Base-by-base conservation (phyloP, 75 land plant species). In the Sequoiadendron giganteum region DNA sequence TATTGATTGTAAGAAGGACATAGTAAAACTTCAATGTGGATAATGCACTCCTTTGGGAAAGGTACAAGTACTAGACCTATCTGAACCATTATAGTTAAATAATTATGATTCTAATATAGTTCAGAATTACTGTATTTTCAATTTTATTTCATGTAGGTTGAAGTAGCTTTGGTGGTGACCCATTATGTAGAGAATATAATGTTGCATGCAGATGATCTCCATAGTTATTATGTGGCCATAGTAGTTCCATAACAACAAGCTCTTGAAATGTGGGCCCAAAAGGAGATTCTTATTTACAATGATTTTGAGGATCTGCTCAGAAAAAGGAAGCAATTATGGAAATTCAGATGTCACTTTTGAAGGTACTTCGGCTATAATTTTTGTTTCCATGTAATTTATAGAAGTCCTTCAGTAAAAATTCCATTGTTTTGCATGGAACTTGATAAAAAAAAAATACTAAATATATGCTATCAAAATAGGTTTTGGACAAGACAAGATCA, bases 11-110 rank as follows among this genome's bases (percentile, higher is more conserved):
- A 97, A 96, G 88, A 97, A 97, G 86, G 95, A 96, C 86, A 96
- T 97, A 54, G 95, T 97, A 52, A 97, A 96, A 87, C 97, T 97
- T 88, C 99, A 97, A 84, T 96, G 94, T 92, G 99, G 99, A 70
- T 98, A 97, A 86, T 95, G 96, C 89, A 91, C 96, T 10, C 94
- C 99, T 8, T 95, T 97, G 38, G 99, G 99, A 56, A 97, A 97
- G 99, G 99, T 96, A 89, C 47, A 13, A n/a, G 36, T 65, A 45
- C 76, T 68, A 30, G 11, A 32, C 43, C 16, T 54, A 6, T 85
- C 32, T 15, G 16, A n/a, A 32, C 10, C 32, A 15, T 85, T 85
- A 15, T 30, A 5, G 42, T 32, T 85, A n/a, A 28, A 48, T 21
- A 15, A 52, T 38, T 47, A 21, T 39, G 70, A 30, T 86, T 19